Evolutionary conservation across 352 stramenopile species (phyloP).

Genomic region (Phytophthora kernoviae): DNA sequence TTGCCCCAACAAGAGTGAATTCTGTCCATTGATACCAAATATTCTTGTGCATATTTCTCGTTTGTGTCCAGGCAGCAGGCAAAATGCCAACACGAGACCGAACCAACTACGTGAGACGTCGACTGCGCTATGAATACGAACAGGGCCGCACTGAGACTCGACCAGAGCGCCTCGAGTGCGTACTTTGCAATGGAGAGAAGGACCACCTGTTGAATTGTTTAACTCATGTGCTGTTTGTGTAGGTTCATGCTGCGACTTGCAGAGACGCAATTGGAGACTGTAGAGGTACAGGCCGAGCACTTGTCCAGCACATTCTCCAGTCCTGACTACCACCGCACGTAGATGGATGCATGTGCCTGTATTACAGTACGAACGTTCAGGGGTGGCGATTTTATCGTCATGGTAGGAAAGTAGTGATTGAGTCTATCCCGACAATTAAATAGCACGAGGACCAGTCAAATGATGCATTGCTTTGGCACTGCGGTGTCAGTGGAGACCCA

Average conservation of each 20-base stretch:
- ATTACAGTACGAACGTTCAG: too few relatives aligned
- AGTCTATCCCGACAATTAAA: too few relatives aligned
- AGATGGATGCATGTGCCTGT: too few relatives aligned
- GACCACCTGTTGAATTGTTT: not conserved
- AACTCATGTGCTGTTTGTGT: conserved; percentile 3
- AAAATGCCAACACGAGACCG: conserved; percentile 75
- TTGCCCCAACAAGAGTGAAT: not conserved
- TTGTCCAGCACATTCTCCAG: conserved; percentile 63
- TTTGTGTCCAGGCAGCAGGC: conserved; percentile 48
- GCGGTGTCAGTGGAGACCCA: too few relatives aligned
- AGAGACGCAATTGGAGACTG: conserved; percentile 80
- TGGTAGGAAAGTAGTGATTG: not conserved
- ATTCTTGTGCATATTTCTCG: too few relatives aligned
- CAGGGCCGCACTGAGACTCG: conserved; percentile 58
- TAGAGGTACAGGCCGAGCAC: conserved; percentile 73
- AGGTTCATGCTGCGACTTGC: conserved; percentile 72
- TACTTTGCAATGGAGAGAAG: not conserved
- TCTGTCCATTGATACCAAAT: not conserved
- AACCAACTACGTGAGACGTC: conserved; percentile 65
- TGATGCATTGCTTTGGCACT: too few relatives aligned
- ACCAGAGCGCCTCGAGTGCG: conserved; percentile 62
- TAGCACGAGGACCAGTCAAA: too few relatives aligned
- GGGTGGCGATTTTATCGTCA: too few relatives aligned
- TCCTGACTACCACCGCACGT: conserved; percentile 64
- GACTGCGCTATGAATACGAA: conserved; percentile 75